Conservation (phyloP, 371 early-diverging fungal species). For the Saksenaea vasiformis region DNA sequence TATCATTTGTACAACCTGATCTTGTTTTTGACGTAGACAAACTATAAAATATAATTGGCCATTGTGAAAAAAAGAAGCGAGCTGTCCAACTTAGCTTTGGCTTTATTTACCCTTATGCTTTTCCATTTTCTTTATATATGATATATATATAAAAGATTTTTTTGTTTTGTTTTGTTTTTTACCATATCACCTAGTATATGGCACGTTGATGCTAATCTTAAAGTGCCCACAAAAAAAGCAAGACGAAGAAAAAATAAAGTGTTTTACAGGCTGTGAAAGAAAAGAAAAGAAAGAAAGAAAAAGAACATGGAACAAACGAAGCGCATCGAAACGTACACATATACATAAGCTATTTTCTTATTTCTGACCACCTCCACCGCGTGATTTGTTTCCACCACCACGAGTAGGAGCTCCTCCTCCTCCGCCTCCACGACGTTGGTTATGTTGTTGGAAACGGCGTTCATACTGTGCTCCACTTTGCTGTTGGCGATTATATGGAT, state of each 20-base stretch:
- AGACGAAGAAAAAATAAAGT: neutral
- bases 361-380: slow-evolving; percentile 3
- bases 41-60: neutral
- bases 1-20: too few relatives aligned
- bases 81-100: neutral
- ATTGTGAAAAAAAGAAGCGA: too few relatives aligned
- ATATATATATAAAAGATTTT: too few relatives aligned
- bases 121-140: neutral
- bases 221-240: neutral
- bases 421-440: slow-evolving; percentile 19
- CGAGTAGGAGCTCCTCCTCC: neutral
- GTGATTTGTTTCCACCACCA: neutral
- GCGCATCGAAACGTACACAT: neutral
- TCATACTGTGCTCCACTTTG: slow-evolving; percentile 18
- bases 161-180: neutral
- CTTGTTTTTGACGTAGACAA: too few relatives aligned
- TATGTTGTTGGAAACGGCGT: slow-evolving; percentile 21
- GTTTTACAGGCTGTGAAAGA: slow-evolving; percentile 4
- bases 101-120: neutral
- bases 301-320: neutral
- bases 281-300: slow-evolving; percentile 2
- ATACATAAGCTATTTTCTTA: neutral
- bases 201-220: neutral
- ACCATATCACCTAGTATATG: neutral
- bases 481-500: slow-evolving; percentile 13